Evolutionary conservation across 768 basidiomycete genomes (phyloP), one percentile per base, ranked within the genome.

Genomic region (Amylocystis lapponica): DNA sequence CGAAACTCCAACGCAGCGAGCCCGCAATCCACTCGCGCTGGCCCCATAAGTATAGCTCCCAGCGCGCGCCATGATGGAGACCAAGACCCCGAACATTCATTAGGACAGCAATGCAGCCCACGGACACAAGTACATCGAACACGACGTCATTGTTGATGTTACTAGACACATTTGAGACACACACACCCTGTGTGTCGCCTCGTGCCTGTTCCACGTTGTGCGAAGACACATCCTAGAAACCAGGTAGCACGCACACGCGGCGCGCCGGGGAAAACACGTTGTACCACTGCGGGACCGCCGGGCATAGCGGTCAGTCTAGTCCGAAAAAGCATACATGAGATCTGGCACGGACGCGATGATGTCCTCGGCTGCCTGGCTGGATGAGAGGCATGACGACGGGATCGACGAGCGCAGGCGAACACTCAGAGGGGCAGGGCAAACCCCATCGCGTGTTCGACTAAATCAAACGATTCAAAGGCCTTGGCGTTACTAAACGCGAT

Each of bases 181-280:
- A 2, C 22, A 54, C 49, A 62, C 88, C 87, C 61, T 88, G 85
- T 0, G 78, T 83, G 58, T 89, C 80, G 17, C 83, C 83, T 53
- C 81, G 81, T n/a, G 83, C 74, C 55, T 87, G 86, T 57, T 89
- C 86, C 49, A 81, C 78, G 59, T 86, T 85, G 67, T 81, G 88
- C 20, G 86, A 87, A 62, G 85, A 87, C 53, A 88, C 76, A 61
- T 88, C 86, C 86, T 86, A 50, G 32, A 48, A 49, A 27, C 22
- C 16, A 33, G n/a, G 14, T 8, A 19, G 14, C 14, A 16, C 12
- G 12, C 22, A n/a, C n/a, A n/a, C n/a, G n/a, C n/a, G n/a, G n/a
- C n/a, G n/a, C n/a, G n/a, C n/a, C n/a, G n/a, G n/a, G n/a, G n/a
- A n/a, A n/a, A n/a, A n/a, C n/a, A n/a, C n/a, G n/a, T n/a, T n/a